A percentile compares a stretch with the other conserved stretches of the same genome.
These are phyloP conservation scores for Keithomyces neogunnii DNA, from an alignment of 2,329 filamentous ascomycete genomes.

Conservation along the genomic window DNA sequence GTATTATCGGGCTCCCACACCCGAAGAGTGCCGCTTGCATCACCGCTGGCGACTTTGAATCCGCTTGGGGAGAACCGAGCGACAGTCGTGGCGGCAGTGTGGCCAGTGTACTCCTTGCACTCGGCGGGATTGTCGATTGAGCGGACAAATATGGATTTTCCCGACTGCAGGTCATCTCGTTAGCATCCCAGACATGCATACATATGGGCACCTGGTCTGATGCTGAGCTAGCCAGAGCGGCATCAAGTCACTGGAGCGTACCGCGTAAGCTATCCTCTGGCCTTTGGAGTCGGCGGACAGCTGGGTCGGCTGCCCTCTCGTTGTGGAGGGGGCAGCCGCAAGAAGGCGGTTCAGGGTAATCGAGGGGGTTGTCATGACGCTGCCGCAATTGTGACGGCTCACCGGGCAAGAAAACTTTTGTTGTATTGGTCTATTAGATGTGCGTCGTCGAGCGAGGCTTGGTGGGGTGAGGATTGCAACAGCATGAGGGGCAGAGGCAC, in stretches of 20 bases:
- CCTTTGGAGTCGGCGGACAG: constrained; percentile 84
- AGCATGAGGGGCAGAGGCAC: not conserved
- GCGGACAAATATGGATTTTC: constrained; percentile 93
- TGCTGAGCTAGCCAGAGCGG: not conserved
- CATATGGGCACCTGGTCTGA: not conserved
- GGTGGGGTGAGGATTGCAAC: not conserved
- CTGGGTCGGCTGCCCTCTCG: constrained; percentile 78
- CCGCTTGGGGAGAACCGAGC: constrained; percentile 90
- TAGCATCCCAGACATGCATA: constrained; percentile 2
- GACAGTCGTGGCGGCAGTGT: constrained; percentile 82
- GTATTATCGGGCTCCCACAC: constrained; percentile 92
- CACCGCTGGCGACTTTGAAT: constrained; percentile 90
- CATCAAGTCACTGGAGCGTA: constrained; percentile 34
- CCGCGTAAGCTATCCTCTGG: constrained; percentile 86
- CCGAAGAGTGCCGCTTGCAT: constrained; percentile 73
- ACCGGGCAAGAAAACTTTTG: not conserved
- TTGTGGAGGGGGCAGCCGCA: constrained; percentile 76
- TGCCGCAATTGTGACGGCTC: not conserved
- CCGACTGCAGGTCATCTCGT: constrained; percentile 44
- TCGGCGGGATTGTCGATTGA: constrained; percentile 83
- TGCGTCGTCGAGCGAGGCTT: not conserved
- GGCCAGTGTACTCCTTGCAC: constrained; percentile 84
- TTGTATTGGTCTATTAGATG: too few species aligned
- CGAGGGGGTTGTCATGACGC: constrained; percentile 30
- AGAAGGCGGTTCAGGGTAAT: constrained; percentile 62